A percentile compares a stretch with the other conserved stretches of the same genome.
These are phyloP conservation scores for Lodderomyces beijingensis DNA, from an alignment of 1,139 yeast genomes.

Conservation along the genomic window DNA sequence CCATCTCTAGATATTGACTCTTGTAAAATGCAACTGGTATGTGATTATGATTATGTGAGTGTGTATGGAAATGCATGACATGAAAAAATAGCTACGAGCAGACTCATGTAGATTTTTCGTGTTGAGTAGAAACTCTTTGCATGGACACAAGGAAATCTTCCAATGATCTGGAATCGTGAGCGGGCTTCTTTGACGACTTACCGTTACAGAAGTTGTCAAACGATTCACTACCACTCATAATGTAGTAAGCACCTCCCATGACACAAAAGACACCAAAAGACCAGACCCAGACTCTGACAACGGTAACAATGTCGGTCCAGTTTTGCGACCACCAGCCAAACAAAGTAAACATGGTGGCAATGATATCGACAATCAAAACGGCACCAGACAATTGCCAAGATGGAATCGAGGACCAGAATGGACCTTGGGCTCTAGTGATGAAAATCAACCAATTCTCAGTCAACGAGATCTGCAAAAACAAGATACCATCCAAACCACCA, in stretches of 20 bases:
- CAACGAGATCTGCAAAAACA: conserved; percentile 87
- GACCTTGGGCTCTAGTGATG: conserved; percentile 93
- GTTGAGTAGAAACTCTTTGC: conserved; percentile 98
- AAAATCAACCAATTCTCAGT: conserved; percentile 96
- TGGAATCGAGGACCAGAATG: conserved; percentile 90
- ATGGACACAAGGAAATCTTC: conserved; percentile 96
- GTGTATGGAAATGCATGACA: conserved; percentile 11
- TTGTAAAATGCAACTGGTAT: background rate
- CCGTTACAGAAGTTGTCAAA: conserved; percentile 96
- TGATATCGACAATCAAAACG: conserved; percentile 79
- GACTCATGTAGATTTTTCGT: conserved; percentile 61
- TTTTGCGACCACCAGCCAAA: conserved; percentile 99
- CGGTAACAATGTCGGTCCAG: conserved; percentile 95
- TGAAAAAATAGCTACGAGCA: too few relatives aligned
- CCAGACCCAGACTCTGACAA: conserved; percentile 90
- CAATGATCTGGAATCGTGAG: conserved; percentile 69
- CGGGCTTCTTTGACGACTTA: conserved; percentile 38
- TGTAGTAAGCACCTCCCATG: conserved; percentile 94
- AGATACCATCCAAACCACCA: conserved; percentile 88
- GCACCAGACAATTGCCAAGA: conserved; percentile 96
- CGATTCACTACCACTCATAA: conserved; percentile 81
- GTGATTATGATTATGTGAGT: background rate
- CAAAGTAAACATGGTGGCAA: conserved; percentile 85
- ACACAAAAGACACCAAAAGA: conserved; percentile 95
- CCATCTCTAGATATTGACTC: too few relatives aligned